Percentiles rank a stretch among this genome's conserved stretches.
These are phyloP conservation scores for Pseudomicrostroma phylloplanum DNA, from an alignment of 1,284 basidiomycete genomes.

Conservation along the genomic window DNA sequence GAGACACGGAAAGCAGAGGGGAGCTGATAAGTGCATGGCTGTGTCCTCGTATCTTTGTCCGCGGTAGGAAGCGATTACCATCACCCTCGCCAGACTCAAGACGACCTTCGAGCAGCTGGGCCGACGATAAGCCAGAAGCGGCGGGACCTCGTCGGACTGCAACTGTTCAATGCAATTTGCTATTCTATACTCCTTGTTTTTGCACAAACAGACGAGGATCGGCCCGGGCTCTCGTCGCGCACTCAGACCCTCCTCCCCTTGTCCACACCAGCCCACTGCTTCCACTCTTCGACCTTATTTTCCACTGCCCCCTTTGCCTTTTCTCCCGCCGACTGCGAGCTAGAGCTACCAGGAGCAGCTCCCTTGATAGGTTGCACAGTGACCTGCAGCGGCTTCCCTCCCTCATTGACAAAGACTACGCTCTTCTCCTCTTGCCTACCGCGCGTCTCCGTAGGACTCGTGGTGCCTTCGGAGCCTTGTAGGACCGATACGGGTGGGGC, in stretches of 20 bases:
- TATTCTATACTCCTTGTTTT: not conserved
- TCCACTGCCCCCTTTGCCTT: not conserved
- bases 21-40: not conserved
- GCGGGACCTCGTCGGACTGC: not conserved
- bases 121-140: not conserved
- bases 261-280: constrained; percentile 5
- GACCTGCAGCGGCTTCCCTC: too few species aligned
- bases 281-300: constrained; percentile 1
- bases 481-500: not conserved
- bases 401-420: too few species aligned
- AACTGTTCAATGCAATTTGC: not conserved
- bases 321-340: too few species aligned
- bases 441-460: not conserved
- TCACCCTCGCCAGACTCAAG: constrained; percentile 31
- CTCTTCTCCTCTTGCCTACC: too few species aligned
- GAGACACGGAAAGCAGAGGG: too few species aligned
- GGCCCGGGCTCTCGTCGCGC: constrained; percentile 1
- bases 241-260: constrained; percentile 4
- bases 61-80: constrained; percentile 31
- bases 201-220: not conserved
- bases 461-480: not conserved
- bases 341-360: too few species aligned
- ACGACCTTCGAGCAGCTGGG: constrained; percentile 22
- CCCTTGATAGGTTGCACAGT: too few species aligned
- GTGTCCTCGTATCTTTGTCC: not conserved